Evolutionary conservation across 805 yeast species (phyloP), one percentile per base, ranked within the genome.

Genomic region (Ogataea wickerhamii): DNA sequence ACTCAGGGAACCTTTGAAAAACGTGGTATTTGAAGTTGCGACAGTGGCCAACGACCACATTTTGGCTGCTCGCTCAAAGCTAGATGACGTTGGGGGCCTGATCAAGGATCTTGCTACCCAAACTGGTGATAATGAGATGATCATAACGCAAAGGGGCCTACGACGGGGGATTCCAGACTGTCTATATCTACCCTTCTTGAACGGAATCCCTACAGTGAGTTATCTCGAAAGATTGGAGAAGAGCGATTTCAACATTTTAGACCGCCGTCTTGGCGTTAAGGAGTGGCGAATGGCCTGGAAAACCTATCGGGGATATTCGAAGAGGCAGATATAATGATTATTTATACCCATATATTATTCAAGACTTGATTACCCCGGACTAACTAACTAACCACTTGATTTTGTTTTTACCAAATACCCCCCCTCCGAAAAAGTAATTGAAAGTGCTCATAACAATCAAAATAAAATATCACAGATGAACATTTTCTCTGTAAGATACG

Each of bases 1-100:
- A 7, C 24, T 20, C 10, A 41, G 30, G 13, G 59, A 55, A 24
- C 61, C 60, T 37, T 50, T 83, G 40, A 72, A 74, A 42, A 78
- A 80, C 51, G 76, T 79, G 6, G 67, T 83, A 1, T 87, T 73
- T 52, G 86, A 80, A 32, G 74, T 82, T 4, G 85, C 93, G 2
- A 76, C 82, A 4, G 63, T 71, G 1, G 93, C 95, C 3, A 86
- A 87, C 60, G 95, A 86, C 56, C 95, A 86, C 57, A 53, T 87
- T 3, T 56, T 86, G 4, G 67, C 88, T 1, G 87, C 93, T 1
- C 66, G 83, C 34, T 57, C 65, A n/a, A 76, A 82, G 47, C 56
- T 82, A 18, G 43, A 49, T 1, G 55, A 65, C 22, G 56, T 73
- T 11, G 64, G 61, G 37, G 44, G 41, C 3, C 68, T 65, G 13